Evolutionary conservation across 305 asterid species (phyloP), one percentile per base, ranked within the genome.

Genomic region (Fraxinus baroniana): DNA sequence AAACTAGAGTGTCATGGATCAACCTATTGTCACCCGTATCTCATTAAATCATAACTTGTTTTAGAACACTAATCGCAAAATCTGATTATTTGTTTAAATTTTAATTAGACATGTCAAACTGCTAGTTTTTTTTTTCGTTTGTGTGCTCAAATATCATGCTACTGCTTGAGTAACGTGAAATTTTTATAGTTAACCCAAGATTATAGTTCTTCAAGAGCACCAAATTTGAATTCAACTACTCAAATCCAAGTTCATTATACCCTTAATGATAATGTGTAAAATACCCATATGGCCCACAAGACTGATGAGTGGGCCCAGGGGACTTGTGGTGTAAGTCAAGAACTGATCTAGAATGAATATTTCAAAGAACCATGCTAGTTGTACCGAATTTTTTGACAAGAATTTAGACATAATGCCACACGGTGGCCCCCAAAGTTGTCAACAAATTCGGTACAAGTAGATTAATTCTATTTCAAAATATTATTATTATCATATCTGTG

Each of bases 271-370:
- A 7, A 39, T 9, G 9, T 8, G 49, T 39, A 39, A 39, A 41
- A 10, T 12, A 44, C 55, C 55, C 57, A 46, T 46, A 46, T 46
- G 57, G 30, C 18, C 57, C 57, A 46, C n/a, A 13, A 46, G 62
- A 49, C 20, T 49, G 18, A 46, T 49, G 62, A 49, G 62, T 49
- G 62, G 60, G 2, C 62, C 62, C 62, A 17, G 18, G 44, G 60
- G 81, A 83, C 84, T 81, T 78, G 81, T 74, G 22, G 35, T 22
- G 75, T 55, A 83, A 83, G 89, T 78, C 84, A 66, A 52, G 77
- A 83, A 44, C n/a, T 44, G 55, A 44, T 44, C 55, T 10, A n/a
- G 12, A 57, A 57, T 57, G 68, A 20, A 57, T 57, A 57, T 57
- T 57, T 5, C 26, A 55, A 46, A 46, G n/a, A n/a, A n/a, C n/a